These are phyloP conservation scores for Peniophora sp. DNA, from an alignment of 1,284 basidiomycete genomes.

Conservation along the genomic window DNA sequence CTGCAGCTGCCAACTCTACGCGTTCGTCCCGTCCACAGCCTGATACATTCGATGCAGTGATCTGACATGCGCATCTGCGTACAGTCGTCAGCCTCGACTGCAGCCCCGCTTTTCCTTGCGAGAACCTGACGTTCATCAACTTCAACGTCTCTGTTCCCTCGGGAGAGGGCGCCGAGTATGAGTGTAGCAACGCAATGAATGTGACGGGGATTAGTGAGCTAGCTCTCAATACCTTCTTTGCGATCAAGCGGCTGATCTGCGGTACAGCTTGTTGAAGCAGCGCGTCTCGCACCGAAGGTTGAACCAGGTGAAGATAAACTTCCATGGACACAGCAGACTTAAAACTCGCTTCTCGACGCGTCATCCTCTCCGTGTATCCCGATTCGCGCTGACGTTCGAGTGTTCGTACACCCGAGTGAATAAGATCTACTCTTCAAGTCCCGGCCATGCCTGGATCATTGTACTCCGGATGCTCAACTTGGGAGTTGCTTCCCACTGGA, in stretches of 20 bases:
- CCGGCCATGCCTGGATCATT: too few relatives aligned
- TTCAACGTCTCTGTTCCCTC: slow-evolving; percentile 31
- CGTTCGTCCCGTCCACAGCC: slow-evolving; percentile 19
- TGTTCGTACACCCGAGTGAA: too few relatives aligned
- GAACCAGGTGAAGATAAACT: too few relatives aligned
- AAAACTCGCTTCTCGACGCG: too few relatives aligned
- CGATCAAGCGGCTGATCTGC: not conserved
- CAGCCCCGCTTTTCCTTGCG: slow-evolving; percentile 41
- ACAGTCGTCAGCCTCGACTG: slow-evolving; percentile 50
- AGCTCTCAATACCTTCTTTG: not conserved
- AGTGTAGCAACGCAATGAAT: slow-evolving; percentile 39
- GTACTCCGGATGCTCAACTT: too few relatives aligned
- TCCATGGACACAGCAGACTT: too few relatives aligned
- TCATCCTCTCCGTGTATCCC: too few relatives aligned
- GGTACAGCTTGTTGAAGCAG: not conserved
- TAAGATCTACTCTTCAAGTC: too few relatives aligned
- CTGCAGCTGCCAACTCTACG: slow-evolving; percentile 29
- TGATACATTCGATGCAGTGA: not conserved
- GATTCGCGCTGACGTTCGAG: too few relatives aligned
- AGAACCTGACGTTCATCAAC: slow-evolving; percentile 33
- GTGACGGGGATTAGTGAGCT: slow-evolving; percentile 12
- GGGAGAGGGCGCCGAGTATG: slow-evolving; percentile 28
- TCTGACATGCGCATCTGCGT: not conserved
- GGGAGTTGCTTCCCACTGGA: too few relatives aligned
- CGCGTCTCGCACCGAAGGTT: too few relatives aligned